These are phyloP conservation scores for Pleurotus sapidus DNA, from an alignment of 768 basidiomycete genomes.

Conservation along the genomic window DNA sequence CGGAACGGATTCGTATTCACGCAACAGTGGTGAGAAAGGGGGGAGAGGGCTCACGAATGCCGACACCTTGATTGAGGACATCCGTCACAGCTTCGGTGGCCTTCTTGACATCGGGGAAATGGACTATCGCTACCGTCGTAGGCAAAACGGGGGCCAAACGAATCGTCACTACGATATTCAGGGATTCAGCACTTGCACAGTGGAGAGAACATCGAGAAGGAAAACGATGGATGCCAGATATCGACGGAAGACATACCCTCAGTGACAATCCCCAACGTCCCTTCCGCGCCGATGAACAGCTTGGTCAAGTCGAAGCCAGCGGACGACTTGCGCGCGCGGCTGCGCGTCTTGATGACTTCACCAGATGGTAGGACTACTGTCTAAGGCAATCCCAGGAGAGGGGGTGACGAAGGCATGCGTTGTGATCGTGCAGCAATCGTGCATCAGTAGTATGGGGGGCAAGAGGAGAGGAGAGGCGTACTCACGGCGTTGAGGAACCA, in stretches of 20 bases:
- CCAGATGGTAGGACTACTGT: conserved; percentile 89
- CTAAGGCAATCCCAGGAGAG: conserved; percentile 27
- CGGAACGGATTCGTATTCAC: neutral
- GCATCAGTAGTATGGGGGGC: neutral
- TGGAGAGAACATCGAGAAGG: too few relatives aligned
- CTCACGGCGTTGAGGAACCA: conserved; percentile 86
- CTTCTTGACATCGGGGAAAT: conserved; percentile 71
- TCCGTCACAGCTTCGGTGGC: conserved; percentile 77
- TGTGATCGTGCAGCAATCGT: too few relatives aligned
- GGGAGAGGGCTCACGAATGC: conserved; percentile 58
- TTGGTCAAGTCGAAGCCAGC: conserved; percentile 87
- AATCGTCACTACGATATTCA: conserved; percentile 56
- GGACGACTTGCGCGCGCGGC: conserved; percentile 75
- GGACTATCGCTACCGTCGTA: conserved; percentile 78
- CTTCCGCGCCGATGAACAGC: conserved; percentile 79
- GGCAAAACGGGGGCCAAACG: conserved; percentile 79
- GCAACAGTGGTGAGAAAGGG: neutral
- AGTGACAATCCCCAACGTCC: conserved; percentile 84
- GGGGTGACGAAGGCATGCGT: too few relatives aligned
- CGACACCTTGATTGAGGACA: conserved; percentile 67
- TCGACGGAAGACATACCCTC: conserved; percentile 48
- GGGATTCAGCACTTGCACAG: neutral
- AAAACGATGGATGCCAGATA: neutral
- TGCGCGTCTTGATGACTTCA: conserved; percentile 86
- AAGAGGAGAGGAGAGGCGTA: conserved; percentile 10